Conservation (phyloP, 1,284 basidiomycete species). For the Inonotus hispidus region DNA sequence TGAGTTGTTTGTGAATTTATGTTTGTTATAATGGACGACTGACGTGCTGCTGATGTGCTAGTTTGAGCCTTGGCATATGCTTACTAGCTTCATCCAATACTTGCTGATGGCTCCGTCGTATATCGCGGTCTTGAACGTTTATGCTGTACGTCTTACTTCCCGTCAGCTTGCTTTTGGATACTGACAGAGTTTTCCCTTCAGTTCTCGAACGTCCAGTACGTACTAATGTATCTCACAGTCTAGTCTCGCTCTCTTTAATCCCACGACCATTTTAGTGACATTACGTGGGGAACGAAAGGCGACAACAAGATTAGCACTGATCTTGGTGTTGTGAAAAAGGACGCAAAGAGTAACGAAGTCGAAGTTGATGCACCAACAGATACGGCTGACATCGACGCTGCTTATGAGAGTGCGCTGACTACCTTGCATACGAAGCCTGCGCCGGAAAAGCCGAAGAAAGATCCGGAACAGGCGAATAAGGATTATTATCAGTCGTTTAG, state of each 20-base stretch:
- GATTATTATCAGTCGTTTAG: slow-evolving; percentile 88
- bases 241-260: background rate
- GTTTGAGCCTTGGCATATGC: slow-evolving; percentile 90
- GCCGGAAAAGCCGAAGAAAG: slow-evolving; percentile 57
- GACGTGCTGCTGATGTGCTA: slow-evolving; percentile 26
- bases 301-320: slow-evolving; percentile 84
- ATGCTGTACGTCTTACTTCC: slow-evolving; percentile 52
- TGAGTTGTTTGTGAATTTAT: slow-evolving; percentile 37
- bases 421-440: slow-evolving; percentile 72
- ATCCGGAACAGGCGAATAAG: slow-evolving; percentile 71
- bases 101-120: slow-evolving; percentile 89
- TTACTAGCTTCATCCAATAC: slow-evolving; percentile 94
- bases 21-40: slow-evolving; percentile 8
- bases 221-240: background rate
- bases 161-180: slow-evolving; percentile 6
- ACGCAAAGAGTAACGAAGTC: slow-evolving; percentile 64
- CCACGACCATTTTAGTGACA: slow-evolving; percentile 40
- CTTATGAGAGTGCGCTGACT: slow-evolving; percentile 81
- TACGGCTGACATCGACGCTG: slow-evolving; percentile 81
- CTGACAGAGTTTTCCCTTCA: slow-evolving; percentile 28
- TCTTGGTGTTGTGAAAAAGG: slow-evolving; percentile 69
- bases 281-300: slow-evolving; percentile 90
- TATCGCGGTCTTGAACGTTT: slow-evolving; percentile 86
- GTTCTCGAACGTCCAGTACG: slow-evolving; percentile 29
- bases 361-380: slow-evolving; percentile 77